phyloP scores from a whole-genome alignment of 1,139 yeast genomes.

The Saccharomyces hybrid region DNA sequence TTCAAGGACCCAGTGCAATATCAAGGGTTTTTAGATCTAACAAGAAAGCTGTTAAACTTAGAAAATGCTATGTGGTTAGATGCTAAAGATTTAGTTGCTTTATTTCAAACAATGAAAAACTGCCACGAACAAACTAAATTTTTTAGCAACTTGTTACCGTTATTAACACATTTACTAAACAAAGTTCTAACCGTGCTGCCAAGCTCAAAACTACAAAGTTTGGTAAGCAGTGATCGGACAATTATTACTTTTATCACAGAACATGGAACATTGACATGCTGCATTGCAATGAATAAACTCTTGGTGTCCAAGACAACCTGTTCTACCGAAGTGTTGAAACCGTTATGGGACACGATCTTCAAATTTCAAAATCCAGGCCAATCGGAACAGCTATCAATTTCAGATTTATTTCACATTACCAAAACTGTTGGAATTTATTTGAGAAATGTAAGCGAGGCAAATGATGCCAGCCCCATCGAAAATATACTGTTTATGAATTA shows the following conservation, averaged over 20 bases:
- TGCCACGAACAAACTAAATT: conserved; percentile 25
- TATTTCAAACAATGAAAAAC: conserved; percentile 15
- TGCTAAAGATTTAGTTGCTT: conserved; percentile 7
- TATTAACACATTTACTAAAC: conserved; percentile 20
- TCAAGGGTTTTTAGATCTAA: conserved; percentile 29
- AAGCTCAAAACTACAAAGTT: conserved; percentile 15
- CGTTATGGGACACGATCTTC: conserved; percentile 20
- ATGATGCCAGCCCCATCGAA: not conserved
- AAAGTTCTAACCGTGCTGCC: conserved; percentile 26
- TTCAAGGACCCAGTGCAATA: conserved; percentile 29
- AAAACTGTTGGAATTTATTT: conserved; percentile 29
- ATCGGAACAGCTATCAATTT: conserved; percentile 12
- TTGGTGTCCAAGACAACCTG: conserved; percentile 11
- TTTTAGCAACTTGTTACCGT: conserved; percentile 19
- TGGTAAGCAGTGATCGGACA: conserved; percentile 9
- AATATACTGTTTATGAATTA: conserved; percentile 10
- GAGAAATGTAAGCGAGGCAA: conserved; percentile 8
- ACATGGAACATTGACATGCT: conserved; percentile 11
- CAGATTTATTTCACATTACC: conserved; percentile 24
- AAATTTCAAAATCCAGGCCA: conserved; percentile 14
- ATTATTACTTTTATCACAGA: conserved; percentile 12
- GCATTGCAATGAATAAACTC: conserved; percentile 24
- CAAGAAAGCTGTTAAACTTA: conserved; percentile 24
- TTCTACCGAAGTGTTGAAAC: conserved; percentile 5
- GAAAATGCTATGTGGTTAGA: conserved; percentile 17